Percentiles rank a stretch among this genome's conserved stretches.
phyloP scores from a whole-genome alignment of 2,329 filamentous ascomycete genomes.

The Talaromyces sp. region DNA sequence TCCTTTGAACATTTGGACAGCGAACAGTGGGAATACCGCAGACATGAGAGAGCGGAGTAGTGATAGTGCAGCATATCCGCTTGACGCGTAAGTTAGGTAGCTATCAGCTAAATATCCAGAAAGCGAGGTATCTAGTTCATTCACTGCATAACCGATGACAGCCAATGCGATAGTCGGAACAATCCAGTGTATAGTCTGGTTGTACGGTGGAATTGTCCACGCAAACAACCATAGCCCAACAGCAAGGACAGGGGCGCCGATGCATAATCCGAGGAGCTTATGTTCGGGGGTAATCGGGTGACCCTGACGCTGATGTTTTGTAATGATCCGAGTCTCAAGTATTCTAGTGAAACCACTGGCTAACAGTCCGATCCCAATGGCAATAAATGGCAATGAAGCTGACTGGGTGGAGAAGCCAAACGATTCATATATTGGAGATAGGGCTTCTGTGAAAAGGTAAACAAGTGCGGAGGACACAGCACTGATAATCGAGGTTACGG shows the following conservation, averaged over 20 bases:
- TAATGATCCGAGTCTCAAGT: constrained; percentile 35
- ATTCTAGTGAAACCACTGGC: constrained; percentile 42
- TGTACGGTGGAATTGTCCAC: constrained; percentile 43
- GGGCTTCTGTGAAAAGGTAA: constrained; percentile 46
- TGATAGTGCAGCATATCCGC: constrained; percentile 40
- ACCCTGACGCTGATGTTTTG: constrained; percentile 18
- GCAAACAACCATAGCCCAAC: constrained; percentile 44
- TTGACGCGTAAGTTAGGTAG: constrained; percentile 42
- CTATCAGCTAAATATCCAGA: constrained; percentile 43
- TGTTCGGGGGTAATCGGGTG: constrained; percentile 38
- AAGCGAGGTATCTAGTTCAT: constrained; percentile 42
- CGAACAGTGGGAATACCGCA: constrained; percentile 39
- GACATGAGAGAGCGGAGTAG: constrained; percentile 37
- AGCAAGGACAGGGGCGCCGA: constrained; percentile 42
- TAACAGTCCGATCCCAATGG: constrained; percentile 36
- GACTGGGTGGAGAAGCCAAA: constrained; percentile 30
- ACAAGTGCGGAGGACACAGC: constrained; percentile 44
- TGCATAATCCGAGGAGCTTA: constrained; percentile 45
- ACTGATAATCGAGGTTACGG: constrained; percentile 40
- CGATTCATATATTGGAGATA: constrained; percentile 35
- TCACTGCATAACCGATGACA: constrained; percentile 45
- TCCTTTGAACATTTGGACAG: constrained; percentile 34
- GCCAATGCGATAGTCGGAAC: constrained; percentile 39
- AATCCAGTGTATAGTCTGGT: constrained; percentile 32
- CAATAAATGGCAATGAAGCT: constrained; percentile 38